Conservation (phyloP, 164 flowering plant genomes). For the Piper longum region DNA sequence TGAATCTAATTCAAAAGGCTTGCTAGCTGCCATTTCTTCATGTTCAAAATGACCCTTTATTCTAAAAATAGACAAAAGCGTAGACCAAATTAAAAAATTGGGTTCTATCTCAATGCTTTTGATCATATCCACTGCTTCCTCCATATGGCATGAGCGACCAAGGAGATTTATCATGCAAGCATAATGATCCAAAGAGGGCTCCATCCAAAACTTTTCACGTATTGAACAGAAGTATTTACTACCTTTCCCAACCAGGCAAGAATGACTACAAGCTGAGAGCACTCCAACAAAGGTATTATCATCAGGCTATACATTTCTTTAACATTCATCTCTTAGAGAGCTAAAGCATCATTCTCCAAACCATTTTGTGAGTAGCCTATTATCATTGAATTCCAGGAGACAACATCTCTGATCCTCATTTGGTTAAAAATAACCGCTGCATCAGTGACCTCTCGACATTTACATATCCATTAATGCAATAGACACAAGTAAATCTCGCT, state of each 20-base stretch:
- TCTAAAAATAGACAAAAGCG: conserved; percentile 35
- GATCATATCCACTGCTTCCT: conserved; percentile 31
- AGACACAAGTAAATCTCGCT: conserved; percentile 27
- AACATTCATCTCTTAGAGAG: conserved; percentile 35
- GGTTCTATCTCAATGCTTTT: conserved; percentile 27
- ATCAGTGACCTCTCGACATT: conserved; percentile 35
- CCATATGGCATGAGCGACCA: conserved; percentile 29
- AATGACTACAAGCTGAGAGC: conserved; percentile 30
- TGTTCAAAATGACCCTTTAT: conserved; percentile 22
- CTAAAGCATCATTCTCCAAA: conserved; percentile 31
- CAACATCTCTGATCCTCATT: conserved; percentile 24
- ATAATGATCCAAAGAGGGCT: conserved; percentile 39
- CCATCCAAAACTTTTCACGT: conserved; percentile 24
- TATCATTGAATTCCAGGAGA: conserved; percentile 31
- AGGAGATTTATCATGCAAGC: conserved; percentile 46
- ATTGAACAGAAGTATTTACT: conserved; percentile 31
- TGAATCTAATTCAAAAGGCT: conserved; percentile 36
- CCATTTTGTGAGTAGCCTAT: conserved; percentile 38
- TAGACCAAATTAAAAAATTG: conserved; percentile 38
- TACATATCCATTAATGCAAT: conserved; percentile 56
- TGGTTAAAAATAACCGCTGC: conserved; percentile 26
- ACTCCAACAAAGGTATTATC: conserved; percentile 19
- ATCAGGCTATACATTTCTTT: conserved; percentile 34
- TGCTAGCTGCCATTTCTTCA: conserved; percentile 37
- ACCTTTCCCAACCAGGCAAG: conserved; percentile 33